Percentiles rank a stretch among this genome's conserved stretches.
Conservation (phyloP, 2,329 filamentous ascomycete species). For the Chrysosphaeria jannelii region DNA sequence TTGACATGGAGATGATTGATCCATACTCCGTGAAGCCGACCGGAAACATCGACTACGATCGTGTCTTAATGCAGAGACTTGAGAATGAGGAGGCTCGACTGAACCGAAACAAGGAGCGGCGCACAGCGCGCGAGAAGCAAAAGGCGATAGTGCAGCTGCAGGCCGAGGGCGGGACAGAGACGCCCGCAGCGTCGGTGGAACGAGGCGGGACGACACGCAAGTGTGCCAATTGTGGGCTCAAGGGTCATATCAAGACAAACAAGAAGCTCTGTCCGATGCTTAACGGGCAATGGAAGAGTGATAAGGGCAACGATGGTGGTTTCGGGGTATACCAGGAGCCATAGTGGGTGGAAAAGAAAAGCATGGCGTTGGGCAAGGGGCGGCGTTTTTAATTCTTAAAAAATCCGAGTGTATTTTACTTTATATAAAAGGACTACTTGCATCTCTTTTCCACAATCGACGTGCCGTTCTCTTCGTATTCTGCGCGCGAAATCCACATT, state of each 20-base stretch:
- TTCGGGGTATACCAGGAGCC: constrained; percentile 22
- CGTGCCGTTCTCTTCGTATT: constrained; percentile 85
- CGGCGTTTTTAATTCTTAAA: too few relatives aligned
- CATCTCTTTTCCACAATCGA: constrained; percentile 87
- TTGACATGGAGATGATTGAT: constrained; percentile 36
- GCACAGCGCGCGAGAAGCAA: constrained; percentile 69
- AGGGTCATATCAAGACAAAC: constrained; percentile 96
- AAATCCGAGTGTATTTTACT: too few relatives aligned
- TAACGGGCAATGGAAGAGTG: constrained; percentile 47
- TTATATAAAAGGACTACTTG: too few relatives aligned
- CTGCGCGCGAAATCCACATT: constrained; percentile 95
- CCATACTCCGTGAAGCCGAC: constrained; percentile 30
- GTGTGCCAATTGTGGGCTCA: constrained; percentile 89
- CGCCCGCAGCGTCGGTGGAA: constrained; percentile 18
- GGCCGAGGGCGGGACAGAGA: constrained; percentile 15
- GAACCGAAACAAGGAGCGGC: constrained; percentile 70
- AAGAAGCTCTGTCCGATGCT: constrained; percentile 84
- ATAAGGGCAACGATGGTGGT: constrained; percentile 25
- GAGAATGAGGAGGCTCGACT: constrained; percentile 48
- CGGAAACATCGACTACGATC: constrained; percentile 34
- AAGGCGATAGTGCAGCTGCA: constrained; percentile 34
- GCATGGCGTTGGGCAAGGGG: too few relatives aligned
- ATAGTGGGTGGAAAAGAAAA: too few relatives aligned
- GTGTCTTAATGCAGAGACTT: constrained; percentile 23
- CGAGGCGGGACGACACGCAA: constrained; percentile 52